Percentiles rank a stretch among this genome's conserved stretches.
These are phyloP conservation scores for Torulaspora globosa DNA, from an alignment of 1,139 yeast species.

Conservation along the genomic window DNA sequence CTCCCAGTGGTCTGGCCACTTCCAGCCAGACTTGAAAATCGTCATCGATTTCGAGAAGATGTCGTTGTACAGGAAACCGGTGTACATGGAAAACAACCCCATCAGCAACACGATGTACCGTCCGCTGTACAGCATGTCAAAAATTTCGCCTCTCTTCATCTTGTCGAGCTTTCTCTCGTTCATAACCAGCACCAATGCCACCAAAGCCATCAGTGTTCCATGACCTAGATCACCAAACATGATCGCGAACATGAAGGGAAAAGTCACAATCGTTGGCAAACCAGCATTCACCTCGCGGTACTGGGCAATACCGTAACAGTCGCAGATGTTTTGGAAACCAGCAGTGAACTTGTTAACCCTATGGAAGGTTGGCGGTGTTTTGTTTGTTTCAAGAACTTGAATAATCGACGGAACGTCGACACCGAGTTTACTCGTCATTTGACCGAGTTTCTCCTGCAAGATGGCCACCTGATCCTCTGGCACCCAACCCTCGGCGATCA, in stretches of 20 bases:
- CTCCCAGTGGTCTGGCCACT: slow-evolving; percentile 73
- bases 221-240: slow-evolving; percentile 99
- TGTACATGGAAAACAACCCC: slow-evolving; percentile 92
- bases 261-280: slow-evolving; percentile 86
- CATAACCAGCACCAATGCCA: slow-evolving; percentile 63
- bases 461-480: slow-evolving; percentile 52
- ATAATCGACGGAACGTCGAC: slow-evolving; percentile 60
- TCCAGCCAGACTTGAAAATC: slow-evolving; percentile 83
- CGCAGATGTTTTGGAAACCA: slow-evolving; percentile 90
- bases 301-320: slow-evolving; percentile 91
- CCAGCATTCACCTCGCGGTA: slow-evolving; percentile 97
- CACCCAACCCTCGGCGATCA: slow-evolving; percentile 98
- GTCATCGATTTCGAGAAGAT: slow-evolving; percentile 87
- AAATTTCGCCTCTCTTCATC: slow-evolving; percentile 82
- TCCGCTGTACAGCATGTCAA: slow-evolving; percentile 94
- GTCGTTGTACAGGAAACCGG: slow-evolving; percentile 92
- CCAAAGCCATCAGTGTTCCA: slow-evolving; percentile 73
- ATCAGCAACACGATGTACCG: slow-evolving; percentile 82
- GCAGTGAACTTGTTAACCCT: slow-evolving; percentile 85
- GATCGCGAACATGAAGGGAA: slow-evolving; percentile 98
- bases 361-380: slow-evolving; percentile 91
- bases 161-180: slow-evolving; percentile 63
- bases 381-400: slow-evolving; percentile 72
- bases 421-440: slow-evolving; percentile 50
- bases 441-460: slow-evolving; percentile 56